phyloP scores from a whole-genome alignment of 2,329 filamentous ascomycete species.

The Colletotrichum abscissum region DNA sequence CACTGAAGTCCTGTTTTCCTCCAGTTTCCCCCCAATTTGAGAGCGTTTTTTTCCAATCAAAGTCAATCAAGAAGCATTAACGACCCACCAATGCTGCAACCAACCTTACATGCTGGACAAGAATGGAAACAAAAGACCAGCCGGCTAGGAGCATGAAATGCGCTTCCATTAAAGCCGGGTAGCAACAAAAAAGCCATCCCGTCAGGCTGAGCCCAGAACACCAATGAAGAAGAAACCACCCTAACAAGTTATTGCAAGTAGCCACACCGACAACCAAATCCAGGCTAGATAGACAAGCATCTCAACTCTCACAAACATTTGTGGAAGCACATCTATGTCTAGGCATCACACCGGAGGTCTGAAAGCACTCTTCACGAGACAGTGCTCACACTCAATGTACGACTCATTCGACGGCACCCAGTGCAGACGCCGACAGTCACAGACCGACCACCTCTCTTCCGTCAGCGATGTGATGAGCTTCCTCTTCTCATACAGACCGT shows the following conservation, averaged over 20 bases:
- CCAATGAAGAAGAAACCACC: background rate
- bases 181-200: background rate
- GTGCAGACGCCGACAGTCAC: slow-evolving; percentile 44
- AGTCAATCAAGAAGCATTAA: background rate
- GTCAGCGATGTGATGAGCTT: slow-evolving; percentile 51
- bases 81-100: background rate
- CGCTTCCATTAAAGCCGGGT: background rate
- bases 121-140: background rate
- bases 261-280: background rate
- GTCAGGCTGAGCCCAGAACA: background rate
- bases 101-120: background rate
- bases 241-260: background rate
- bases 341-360: background rate
- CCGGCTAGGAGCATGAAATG: background rate
- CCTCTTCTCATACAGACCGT: slow-evolving; percentile 50
- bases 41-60: background rate
- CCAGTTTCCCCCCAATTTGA: background rate
- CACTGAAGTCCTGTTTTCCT: background rate
- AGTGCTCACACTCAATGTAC: background rate
- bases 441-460: slow-evolving; percentile 53
- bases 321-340: background rate
- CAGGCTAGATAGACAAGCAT: background rate
- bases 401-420: background rate
- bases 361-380: background rate
- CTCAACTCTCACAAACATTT: background rate